A percentile compares a stretch with the other conserved stretches of the same genome.
These are phyloP conservation scores for Brassica hybrid DNA, from an alignment of 441 rosid genomes.

Conservation along the genomic window DNA sequence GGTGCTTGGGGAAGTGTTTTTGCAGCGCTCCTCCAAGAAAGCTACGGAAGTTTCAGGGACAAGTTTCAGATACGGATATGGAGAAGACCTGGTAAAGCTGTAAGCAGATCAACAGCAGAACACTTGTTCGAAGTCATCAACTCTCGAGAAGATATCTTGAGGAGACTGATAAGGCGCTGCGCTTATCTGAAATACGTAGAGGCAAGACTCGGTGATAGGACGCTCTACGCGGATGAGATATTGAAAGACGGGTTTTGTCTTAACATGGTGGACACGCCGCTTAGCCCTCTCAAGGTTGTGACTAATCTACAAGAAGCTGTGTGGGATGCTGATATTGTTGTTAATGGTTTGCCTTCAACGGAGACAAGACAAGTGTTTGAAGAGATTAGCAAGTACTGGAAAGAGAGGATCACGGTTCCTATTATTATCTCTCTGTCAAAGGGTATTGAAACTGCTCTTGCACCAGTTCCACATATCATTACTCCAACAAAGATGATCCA, in stretches of 20 bases:
- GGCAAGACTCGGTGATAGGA: slow-evolving; percentile 94
- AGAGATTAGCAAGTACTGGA: slow-evolving; percentile 87
- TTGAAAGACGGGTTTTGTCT: slow-evolving; percentile 96
- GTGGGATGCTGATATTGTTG: slow-evolving; percentile 98
- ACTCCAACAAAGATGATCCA: slow-evolving; percentile 96
- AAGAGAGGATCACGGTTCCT: slow-evolving; percentile 81
- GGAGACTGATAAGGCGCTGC: slow-evolving; percentile 93
- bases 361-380: slow-evolving; percentile 87
- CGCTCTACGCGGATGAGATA: slow-evolving; percentile 88
- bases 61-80: slow-evolving; percentile 92
- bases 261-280: slow-evolving; percentile 95
- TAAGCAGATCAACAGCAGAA: slow-evolving; percentile 80
- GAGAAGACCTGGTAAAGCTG: slow-evolving; percentile 86
- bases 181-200: slow-evolving; percentile 97
- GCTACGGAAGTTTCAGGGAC: slow-evolving; percentile 79
- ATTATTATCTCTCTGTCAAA: slow-evolving; percentile 87
- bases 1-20: slow-evolving; percentile 99
- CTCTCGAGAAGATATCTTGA: slow-evolving; percentile 87
- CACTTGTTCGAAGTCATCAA: slow-evolving; percentile 97
- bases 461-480: slow-evolving; percentile 79
- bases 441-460: slow-evolving; percentile 91
- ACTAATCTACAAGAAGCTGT: slow-evolving; percentile 97
- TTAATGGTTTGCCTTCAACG: slow-evolving; percentile 96
- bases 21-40: slow-evolving; percentile 85
- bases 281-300: slow-evolving; percentile 93